phyloP scores from a whole-genome alignment of 768 basidiomycete genomes.

The Glaciozyma martinii region DNA sequence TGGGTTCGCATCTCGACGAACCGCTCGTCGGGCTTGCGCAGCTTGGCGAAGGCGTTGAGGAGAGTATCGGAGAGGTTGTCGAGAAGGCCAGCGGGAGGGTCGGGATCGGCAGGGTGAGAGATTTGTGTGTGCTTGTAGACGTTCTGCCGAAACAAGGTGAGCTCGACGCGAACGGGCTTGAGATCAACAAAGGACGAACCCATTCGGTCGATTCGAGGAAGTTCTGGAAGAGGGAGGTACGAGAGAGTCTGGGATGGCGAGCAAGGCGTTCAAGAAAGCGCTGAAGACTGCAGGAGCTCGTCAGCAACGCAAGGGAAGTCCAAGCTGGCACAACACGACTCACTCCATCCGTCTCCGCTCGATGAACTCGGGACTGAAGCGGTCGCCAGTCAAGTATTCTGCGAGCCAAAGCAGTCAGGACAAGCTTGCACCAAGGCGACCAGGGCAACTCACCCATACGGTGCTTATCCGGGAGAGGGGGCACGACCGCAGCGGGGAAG shows the following conservation, averaged over 20 bases:
- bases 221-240: constrained; percentile 79
- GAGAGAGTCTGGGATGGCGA: constrained; percentile 88
- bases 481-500: constrained; percentile 97
- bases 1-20: constrained; percentile 84
- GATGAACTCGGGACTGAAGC: constrained; percentile 95
- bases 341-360: constrained; percentile 60
- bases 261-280: constrained; percentile 82
- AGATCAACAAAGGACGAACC: constrained; percentile 49
- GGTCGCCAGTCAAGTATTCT: constrained; percentile 97
- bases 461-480: constrained; percentile 92
- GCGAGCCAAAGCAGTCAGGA: constrained; percentile 1
- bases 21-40: constrained; percentile 93
- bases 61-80: constrained; percentile 95
- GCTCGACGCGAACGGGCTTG: neutral
- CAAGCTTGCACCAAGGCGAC: neutral
- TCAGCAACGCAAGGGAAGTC: neutral
- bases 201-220: constrained; percentile 98
- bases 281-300: constrained; percentile 56
- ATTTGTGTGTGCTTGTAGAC: constrained; percentile 95
- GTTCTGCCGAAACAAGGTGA: constrained; percentile 49
- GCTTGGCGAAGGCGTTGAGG: constrained; percentile 87
- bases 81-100: constrained; percentile 58
- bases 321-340: neutral
- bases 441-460: constrained; percentile 61
- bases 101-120: constrained; percentile 78